phyloP scores from a whole-genome alignment of 1,284 basidiomycete species.

The Cutaneotrichosporon sp. region DNA sequence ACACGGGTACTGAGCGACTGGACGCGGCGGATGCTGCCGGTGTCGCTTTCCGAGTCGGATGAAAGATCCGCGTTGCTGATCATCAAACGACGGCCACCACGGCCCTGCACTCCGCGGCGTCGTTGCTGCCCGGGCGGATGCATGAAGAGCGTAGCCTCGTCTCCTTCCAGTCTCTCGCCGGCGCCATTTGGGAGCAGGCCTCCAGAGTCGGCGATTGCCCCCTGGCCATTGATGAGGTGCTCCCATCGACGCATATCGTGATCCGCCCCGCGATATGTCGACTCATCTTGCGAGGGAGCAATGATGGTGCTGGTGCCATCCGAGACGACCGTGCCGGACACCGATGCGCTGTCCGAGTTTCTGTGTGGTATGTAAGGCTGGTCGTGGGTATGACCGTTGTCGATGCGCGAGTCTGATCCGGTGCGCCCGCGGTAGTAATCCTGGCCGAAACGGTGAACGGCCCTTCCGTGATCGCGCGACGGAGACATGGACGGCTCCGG shows the following conservation, averaged over 20 bases:
- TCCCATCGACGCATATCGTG: conserved; percentile 42
- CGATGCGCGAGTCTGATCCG: conserved; percentile 30
- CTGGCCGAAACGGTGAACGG: background rate
- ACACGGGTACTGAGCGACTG: background rate
- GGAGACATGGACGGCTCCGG: conserved; percentile 3
- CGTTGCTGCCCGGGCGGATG: background rate
- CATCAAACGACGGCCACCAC: background rate
- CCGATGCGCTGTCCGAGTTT: background rate
- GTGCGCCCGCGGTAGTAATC: conserved; percentile 13
- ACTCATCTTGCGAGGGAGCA: conserved; percentile 28
- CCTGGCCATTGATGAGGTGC: conserved; percentile 28
- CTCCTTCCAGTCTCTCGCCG: conserved; percentile 20
- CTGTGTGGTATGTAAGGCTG: background rate
- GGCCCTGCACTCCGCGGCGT: background rate
- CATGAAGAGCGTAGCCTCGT: conserved; percentile 45
- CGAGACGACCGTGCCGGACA: conserved; percentile 27
- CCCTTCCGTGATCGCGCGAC: background rate
- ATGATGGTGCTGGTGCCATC: conserved; percentile 36
- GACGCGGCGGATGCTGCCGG: background rate
- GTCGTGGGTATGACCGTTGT: background rate
- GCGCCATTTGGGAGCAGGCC: background rate
- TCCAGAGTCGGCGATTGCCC: background rate
- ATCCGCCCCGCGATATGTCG: conserved; percentile 38
- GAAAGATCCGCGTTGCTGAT: background rate
- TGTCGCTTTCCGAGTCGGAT: conserved; percentile 9